These are phyloP conservation scores for Pythium myriotylum DNA, from an alignment of 352 stramenopile species.

Conservation along the genomic window DNA sequence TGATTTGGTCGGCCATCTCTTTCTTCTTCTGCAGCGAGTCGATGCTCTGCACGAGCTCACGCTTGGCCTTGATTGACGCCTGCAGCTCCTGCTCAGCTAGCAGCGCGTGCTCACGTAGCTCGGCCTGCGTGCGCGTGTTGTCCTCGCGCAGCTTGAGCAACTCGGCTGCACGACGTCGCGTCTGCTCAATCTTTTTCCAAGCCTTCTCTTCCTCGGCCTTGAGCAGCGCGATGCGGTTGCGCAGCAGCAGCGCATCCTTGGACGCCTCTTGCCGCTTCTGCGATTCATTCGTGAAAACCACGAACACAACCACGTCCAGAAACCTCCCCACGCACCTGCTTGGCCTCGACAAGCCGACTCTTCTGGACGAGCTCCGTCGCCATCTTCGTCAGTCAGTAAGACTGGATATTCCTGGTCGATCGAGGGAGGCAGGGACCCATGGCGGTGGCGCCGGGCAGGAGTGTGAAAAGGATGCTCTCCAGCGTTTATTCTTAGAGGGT, in stretches of 20 bases:
- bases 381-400: slow-evolving; percentile 1
- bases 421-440: too few relatives aligned
- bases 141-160: slow-evolving; percentile 69
- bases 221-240: slow-evolving; percentile 81
- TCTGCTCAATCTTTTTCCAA: slow-evolving; percentile 89
- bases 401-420: not conserved
- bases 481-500: slow-evolving; percentile 25
- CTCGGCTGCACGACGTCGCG: slow-evolving; percentile 66
- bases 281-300: not conserved
- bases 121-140: slow-evolving; percentile 61
- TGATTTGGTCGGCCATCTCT: slow-evolving; percentile 69
- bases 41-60: slow-evolving; percentile 75
- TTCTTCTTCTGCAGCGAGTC: slow-evolving; percentile 85
- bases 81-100: slow-evolving; percentile 67
- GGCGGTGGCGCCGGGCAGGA: not conserved
- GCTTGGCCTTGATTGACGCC: slow-evolving; percentile 69
- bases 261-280: slow-evolving; percentile 78
- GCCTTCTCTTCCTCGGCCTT: slow-evolving; percentile 82
- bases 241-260: slow-evolving; percentile 71
- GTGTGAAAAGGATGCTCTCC: not conserved
- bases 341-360: slow-evolving; percentile 77
- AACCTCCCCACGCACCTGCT: slow-evolving; percentile 45
- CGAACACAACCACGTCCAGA: not conserved
- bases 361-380: slow-evolving; percentile 43
- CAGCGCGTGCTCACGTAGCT: slow-evolving; percentile 61